phyloP scores from a whole-genome alignment of 306 rosid genomes.

The Purshia tridentata region DNA sequence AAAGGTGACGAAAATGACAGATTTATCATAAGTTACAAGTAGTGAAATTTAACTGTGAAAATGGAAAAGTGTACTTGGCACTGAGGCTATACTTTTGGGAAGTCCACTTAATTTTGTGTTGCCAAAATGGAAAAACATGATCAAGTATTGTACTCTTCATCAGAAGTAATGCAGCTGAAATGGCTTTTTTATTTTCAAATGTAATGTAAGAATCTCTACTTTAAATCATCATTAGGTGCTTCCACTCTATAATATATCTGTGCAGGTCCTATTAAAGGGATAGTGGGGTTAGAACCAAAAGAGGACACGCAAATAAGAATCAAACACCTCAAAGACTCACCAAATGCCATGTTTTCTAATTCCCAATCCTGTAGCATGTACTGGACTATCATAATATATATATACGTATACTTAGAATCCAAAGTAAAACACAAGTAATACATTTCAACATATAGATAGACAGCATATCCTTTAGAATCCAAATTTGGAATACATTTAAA shows the following conservation, averaged over 20 bases:
- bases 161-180: background rate
- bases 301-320: conserved; percentile 4
- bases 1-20: background rate
- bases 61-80: background rate
- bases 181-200: background rate
- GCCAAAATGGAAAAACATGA: background rate
- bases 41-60: background rate
- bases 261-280: background rate
- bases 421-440: no score
- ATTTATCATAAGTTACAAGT: background rate
- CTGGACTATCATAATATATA: conserved; percentile 1
- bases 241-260: background rate
- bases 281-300: background rate
- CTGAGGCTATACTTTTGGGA: background rate
- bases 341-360: conserved; percentile 21
- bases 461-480: no score
- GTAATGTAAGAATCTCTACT: background rate
- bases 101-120: background rate
- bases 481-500: no score
- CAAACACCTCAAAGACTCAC: background rate
- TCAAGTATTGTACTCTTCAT: background rate
- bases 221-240: background rate
- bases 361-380: background rate
- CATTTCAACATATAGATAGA: no score
- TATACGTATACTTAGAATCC: no score